These are phyloP conservation scores for Sporisorium sorghi DNA, from an alignment of 1,284 basidiomycete species.

Conservation along the genomic window DNA sequence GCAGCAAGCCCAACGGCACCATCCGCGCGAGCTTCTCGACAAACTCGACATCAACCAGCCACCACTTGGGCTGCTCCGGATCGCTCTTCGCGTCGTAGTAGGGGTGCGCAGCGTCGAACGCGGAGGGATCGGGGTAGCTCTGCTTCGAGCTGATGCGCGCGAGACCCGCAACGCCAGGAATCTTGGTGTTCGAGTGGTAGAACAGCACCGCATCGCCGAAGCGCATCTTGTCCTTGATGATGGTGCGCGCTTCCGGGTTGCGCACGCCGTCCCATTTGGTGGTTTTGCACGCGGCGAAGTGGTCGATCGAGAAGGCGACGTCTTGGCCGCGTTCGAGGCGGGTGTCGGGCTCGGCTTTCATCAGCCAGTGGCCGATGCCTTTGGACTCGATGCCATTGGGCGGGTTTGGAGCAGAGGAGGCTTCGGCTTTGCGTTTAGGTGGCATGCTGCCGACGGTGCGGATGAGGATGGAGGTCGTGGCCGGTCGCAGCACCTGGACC, in stretches of 20 bases:
- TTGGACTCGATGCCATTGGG: not conserved
- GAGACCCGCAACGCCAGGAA: constrained; percentile 75
- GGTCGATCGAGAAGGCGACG: constrained; percentile 63
- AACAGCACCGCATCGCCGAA: constrained; percentile 81
- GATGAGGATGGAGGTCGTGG: not conserved
- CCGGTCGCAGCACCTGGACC: constrained; percentile 2
- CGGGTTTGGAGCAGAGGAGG: not conserved
- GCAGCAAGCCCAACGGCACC: constrained; percentile 82
- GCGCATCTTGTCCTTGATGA: constrained; percentile 86
- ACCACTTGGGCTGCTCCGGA: constrained; percentile 84
- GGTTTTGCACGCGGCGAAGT: constrained; percentile 66
- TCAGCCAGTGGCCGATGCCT: constrained; percentile 52
- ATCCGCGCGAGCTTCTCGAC: constrained; percentile 78
- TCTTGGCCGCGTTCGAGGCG: constrained; percentile 62
- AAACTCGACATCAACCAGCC: constrained; percentile 82
- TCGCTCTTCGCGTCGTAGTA: constrained; percentile 91
- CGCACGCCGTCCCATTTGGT: constrained; percentile 92
- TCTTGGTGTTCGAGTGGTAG: constrained; percentile 94
- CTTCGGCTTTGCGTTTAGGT: constrained; percentile 29
- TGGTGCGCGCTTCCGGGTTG: constrained; percentile 89
- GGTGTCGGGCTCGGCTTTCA: constrained; percentile 66
- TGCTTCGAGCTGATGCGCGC: constrained; percentile 31
- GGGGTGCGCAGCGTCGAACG: constrained; percentile 74
- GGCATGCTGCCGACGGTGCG: constrained; percentile 25
- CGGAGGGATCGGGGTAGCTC: constrained; percentile 50